Percentiles rank a stretch among this genome's conserved stretches.
Evolutionary conservation across 495 filamentous ascomycete genomes (phyloP).

Genomic region (Hypoxylon cercidicola): DNA sequence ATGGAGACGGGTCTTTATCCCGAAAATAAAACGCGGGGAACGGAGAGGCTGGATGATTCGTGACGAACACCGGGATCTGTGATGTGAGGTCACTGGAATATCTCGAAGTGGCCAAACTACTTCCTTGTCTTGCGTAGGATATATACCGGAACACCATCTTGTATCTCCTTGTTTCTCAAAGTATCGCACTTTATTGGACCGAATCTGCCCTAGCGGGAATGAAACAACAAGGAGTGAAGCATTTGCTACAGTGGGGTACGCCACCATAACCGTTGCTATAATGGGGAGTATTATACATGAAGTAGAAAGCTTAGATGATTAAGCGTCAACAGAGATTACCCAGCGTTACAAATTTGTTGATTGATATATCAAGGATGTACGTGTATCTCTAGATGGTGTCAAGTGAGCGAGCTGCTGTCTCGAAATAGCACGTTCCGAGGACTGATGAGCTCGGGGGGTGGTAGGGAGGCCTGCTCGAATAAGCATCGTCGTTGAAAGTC

Average conservation of each 20-base stretch:
- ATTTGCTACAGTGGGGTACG: too few species aligned
- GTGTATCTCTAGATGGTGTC: background rate
- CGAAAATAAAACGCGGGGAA: conserved; percentile 17
- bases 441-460: background rate
- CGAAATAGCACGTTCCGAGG: conserved; percentile 7
- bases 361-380: background rate
- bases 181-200: background rate
- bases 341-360: background rate
- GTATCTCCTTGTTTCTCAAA: background rate
- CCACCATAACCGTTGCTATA: too few species aligned
- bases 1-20: conserved; percentile 9
- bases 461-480: background rate
- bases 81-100: background rate
- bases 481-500: background rate
- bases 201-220: background rate
- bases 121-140: background rate
- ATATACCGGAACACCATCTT: background rate
- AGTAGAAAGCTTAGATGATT: too few species aligned
- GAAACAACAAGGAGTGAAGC: too few species aligned
- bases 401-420: background rate
- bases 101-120: background rate
- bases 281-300: too few species aligned
- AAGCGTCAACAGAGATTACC: background rate
- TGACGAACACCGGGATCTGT: background rate
- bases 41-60: conserved; percentile 5